A percentile compares a stretch with the other conserved stretches of the same genome.
These are phyloP conservation scores for Luffa acutangula DNA, from an alignment of 306 rosid species.

Conservation along the genomic window DNA sequence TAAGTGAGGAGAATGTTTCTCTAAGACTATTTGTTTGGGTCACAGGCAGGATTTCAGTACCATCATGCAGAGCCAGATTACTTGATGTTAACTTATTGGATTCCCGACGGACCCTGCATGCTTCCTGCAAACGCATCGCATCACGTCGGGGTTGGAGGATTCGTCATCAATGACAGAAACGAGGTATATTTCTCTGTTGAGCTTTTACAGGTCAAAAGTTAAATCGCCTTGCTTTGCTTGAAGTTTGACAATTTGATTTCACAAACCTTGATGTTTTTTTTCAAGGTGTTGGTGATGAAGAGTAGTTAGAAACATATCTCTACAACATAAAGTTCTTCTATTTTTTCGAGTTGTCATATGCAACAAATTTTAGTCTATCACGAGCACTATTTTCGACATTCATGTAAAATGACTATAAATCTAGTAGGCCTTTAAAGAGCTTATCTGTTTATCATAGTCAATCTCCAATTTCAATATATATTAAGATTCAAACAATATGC, in stretches of 20 bases:
- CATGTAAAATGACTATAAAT: not conserved
- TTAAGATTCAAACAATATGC: not conserved
- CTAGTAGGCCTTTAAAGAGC: not conserved
- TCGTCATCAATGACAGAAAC: constrained; percentile 58
- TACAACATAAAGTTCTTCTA: not conserved
- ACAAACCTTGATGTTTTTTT: not conserved
- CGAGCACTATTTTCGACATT: not conserved
- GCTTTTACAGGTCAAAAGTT: not conserved
- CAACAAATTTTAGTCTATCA: not conserved
- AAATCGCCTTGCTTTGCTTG: not conserved
- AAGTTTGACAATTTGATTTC: not conserved
- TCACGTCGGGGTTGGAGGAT: constrained; percentile 95
- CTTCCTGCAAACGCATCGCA: constrained; percentile 95
- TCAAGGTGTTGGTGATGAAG: not conserved
- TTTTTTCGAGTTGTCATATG: not conserved
- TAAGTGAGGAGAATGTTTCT: not conserved
- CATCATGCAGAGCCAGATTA: constrained; percentile 91
- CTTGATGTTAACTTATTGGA: constrained; percentile 91
- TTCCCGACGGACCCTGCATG: constrained; percentile 88
- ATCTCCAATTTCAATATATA: not conserved
- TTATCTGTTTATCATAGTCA: not conserved
- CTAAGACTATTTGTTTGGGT: constrained; percentile 20
- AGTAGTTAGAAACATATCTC: not conserved
- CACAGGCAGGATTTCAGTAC: constrained; percentile 83
- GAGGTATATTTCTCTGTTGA: constrained; percentile 42